Percentiles rank a stretch among this genome's conserved stretches.
These are phyloP conservation scores for Sphagnum tenellum DNA, from an alignment of 225 moss, liverwort and hornwort species.

Conservation along the genomic window DNA sequence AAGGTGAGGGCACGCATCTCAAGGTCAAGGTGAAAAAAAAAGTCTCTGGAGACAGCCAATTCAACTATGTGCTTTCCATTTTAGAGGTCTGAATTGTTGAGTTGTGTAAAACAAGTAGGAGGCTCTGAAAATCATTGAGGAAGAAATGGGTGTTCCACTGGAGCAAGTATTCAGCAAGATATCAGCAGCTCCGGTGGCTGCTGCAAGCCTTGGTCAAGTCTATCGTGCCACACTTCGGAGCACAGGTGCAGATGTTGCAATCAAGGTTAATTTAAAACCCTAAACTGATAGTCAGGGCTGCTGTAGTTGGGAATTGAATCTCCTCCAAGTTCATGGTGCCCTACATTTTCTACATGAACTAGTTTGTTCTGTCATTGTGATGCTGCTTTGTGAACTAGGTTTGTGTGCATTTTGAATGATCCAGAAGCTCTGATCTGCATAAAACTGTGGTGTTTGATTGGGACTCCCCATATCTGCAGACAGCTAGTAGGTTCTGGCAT, in stretches of 20 bases:
- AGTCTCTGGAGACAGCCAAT: too few species aligned
- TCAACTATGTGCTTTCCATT: neutral
- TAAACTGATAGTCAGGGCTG: too few species aligned
- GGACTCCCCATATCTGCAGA: too few species aligned
- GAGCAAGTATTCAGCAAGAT: conserved; percentile 83
- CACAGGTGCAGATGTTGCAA: conserved; percentile 86
- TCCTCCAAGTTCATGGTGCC: too few species aligned
- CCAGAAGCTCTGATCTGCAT: too few species aligned
- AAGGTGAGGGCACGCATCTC: conserved; percentile 24
- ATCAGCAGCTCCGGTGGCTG: conserved; percentile 71
- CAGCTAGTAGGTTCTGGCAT: too few species aligned
- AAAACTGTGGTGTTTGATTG: too few species aligned
- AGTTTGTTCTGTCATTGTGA: too few species aligned
- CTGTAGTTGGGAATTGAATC: too few species aligned
- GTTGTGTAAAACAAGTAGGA: conserved; percentile 24
- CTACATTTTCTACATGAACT: too few species aligned
- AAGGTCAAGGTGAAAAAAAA: neutral
- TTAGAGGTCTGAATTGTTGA: neutral
- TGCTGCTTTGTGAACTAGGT: too few species aligned
- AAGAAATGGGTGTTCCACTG: conserved; percentile 70
- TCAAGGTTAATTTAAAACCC: conserved; percentile 51
- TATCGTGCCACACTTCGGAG: conserved; percentile 76
- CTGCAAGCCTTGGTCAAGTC: conserved; percentile 97
- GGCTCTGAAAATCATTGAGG: conserved; percentile 83
- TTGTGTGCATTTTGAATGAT: too few species aligned